These are phyloP conservation scores for Turnera subulata DNA, from an alignment of 345 rosid species.

Conservation along the genomic window DNA sequence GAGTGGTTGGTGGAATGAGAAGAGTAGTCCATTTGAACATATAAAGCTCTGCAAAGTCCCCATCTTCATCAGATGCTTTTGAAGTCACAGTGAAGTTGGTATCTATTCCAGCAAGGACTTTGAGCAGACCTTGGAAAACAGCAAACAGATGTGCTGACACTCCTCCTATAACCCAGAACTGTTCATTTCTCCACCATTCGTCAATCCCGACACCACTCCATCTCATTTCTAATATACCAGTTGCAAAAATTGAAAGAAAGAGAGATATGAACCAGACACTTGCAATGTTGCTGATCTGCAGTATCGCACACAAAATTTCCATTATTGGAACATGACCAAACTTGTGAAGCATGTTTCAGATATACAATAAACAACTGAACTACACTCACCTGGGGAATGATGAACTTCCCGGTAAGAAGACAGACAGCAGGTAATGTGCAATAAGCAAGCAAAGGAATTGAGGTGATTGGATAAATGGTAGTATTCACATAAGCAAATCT, in stretches of 20 bases:
- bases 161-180: conserved; percentile 43
- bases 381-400: conserved; percentile 38
- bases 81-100: conserved; percentile 29
- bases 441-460: conserved; percentile 38
- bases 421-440: conserved; percentile 41
- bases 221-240: conserved; percentile 44
- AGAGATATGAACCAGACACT: conserved; percentile 38
- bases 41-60: conserved; percentile 30
- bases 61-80: conserved; percentile 26
- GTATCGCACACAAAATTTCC: neutral
- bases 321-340: neutral
- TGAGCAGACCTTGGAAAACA: conserved; percentile 36
- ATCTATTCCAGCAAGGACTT: conserved; percentile 32
- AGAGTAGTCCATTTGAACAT: conserved; percentile 44
- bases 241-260: conserved; percentile 35
- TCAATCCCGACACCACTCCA: conserved; percentile 43
- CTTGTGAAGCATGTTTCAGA: neutral
- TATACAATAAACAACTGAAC: neutral
- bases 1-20: conserved; percentile 42
- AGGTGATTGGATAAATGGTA: conserved; percentile 39
- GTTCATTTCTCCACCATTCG: conserved; percentile 52
- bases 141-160: conserved; percentile 44
- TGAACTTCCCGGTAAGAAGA: conserved; percentile 42
- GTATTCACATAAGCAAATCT: conserved; percentile 38
- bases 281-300: conserved; percentile 37